These are phyloP conservation scores for Chara braunii DNA, from an alignment of 139 green algal genomes.

Conservation along the genomic window DNA sequence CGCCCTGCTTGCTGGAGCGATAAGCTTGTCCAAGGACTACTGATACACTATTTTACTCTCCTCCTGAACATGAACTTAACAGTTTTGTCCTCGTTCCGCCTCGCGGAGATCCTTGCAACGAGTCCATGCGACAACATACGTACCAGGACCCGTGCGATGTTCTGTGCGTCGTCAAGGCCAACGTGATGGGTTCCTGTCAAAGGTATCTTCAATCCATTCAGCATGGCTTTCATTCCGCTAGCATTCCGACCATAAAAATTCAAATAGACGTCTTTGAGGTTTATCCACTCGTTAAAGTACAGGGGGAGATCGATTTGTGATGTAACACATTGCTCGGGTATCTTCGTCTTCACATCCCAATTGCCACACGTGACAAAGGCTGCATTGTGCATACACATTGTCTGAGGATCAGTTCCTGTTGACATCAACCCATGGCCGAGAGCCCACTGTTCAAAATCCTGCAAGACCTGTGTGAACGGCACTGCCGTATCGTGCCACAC, in stretches of 20 bases:
- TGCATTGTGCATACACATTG: no score
- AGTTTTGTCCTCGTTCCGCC: slow-evolving; percentile 4
- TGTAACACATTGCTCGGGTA: slow-evolving; percentile 16
- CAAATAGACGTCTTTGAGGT: slow-evolving; percentile 35
- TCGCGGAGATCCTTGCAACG: slow-evolving; percentile 5
- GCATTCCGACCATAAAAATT: slow-evolving; percentile 28
- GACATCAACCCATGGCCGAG: slow-evolving; percentile 10
- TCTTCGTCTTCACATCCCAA: slow-evolving; percentile 36
- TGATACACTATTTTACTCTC: slow-evolving; percentile 24
- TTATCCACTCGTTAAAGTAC: slow-evolving; percentile 36
- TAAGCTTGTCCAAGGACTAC: no score
- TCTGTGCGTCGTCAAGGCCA: slow-evolving; percentile 26
- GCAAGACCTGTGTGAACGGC: slow-evolving; percentile 22
- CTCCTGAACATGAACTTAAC: slow-evolving; percentile 21
- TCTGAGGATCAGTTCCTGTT: no score
- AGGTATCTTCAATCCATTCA: slow-evolving; percentile 21
- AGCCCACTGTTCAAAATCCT: slow-evolving; percentile 28
- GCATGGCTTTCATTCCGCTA: slow-evolving; percentile 21
- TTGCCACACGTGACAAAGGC: slow-evolving; percentile 26
- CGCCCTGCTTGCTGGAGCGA: no score
- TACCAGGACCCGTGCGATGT: slow-evolving; percentile 23
- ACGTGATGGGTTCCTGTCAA: slow-evolving; percentile 25
- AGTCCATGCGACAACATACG: slow-evolving; percentile 23
- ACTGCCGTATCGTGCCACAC: slow-evolving; percentile 34
- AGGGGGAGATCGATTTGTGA: slow-evolving; percentile 13